Percentiles rank a stretch among this genome's conserved stretches.
Conservation (phyloP, 352 stramenopile genomes). For the Pythium biforme region DNA sequence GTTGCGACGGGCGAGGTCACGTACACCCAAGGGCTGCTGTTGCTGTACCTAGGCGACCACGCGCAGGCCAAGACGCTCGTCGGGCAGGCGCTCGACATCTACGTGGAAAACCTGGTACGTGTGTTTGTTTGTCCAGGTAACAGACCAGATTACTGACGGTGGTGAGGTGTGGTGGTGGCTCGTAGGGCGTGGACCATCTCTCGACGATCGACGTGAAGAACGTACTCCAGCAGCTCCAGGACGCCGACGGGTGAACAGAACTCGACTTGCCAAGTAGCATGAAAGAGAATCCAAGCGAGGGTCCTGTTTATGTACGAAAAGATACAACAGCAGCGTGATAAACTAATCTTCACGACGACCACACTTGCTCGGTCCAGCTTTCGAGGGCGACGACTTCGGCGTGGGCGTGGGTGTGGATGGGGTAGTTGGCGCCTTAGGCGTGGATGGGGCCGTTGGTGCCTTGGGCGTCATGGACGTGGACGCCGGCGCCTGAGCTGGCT, state of each 20-base stretch:
- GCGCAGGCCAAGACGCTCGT: constrained; percentile 50
- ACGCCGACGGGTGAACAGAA: constrained; percentile 32
- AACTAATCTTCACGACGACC: not conserved
- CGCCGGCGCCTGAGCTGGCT: constrained; percentile 3
- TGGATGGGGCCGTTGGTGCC: too few species aligned
- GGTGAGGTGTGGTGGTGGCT: not conserved
- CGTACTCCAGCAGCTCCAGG: constrained; percentile 50
- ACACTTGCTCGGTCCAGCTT: not conserved
- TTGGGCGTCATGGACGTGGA: too few species aligned
- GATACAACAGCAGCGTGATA: too few species aligned
- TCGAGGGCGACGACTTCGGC: too few species aligned
- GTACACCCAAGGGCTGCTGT: constrained; percentile 60
- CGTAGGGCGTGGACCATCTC: constrained; percentile 51
- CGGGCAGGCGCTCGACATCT: constrained; percentile 52
- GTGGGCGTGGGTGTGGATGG: too few species aligned
- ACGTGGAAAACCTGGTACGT: constrained; percentile 52
- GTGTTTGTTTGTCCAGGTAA: too few species aligned
- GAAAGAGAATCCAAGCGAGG: too few species aligned
- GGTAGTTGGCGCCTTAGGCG: too few species aligned
- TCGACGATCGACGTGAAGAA: constrained; percentile 57
- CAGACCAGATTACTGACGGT: not conserved
- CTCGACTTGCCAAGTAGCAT: too few species aligned
- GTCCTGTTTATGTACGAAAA: too few species aligned
- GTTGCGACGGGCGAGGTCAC: constrained; percentile 58
- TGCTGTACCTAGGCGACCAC: constrained; percentile 53